Conservation (phyloP, 306 rosid genomes). For the Acacia crassicarpa region DNA sequence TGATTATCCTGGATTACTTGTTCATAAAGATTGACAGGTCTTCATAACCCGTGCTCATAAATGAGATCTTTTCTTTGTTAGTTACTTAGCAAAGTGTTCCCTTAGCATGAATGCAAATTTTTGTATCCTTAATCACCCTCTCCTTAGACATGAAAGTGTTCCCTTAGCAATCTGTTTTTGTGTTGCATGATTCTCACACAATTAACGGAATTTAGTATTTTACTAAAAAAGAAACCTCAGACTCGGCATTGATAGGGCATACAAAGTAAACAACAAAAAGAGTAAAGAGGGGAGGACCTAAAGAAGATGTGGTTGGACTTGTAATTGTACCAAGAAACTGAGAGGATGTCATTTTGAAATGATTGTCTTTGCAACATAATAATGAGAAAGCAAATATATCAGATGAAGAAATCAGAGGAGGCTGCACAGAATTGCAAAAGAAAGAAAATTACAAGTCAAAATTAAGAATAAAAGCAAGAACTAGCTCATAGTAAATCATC, state of each 20-base stretch:
- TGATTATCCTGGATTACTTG: too few relatives aligned
- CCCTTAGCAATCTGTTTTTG: too few relatives aligned
- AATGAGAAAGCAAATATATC: neutral
- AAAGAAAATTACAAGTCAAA: neutral
- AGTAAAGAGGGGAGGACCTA: neutral
- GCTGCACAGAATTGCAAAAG: neutral
- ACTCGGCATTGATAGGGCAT: neutral
- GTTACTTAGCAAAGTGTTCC: too few relatives aligned
- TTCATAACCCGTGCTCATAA: too few relatives aligned
- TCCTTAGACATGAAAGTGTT: too few relatives aligned
- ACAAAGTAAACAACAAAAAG: neutral
- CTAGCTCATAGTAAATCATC: constrained; percentile 9
- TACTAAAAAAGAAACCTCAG: neutral
- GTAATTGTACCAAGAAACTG: neutral
- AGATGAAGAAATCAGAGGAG: neutral
- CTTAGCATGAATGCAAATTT: too few relatives aligned
- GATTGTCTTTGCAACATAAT: neutral
- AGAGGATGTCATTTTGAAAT: neutral
- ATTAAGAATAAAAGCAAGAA: neutral
- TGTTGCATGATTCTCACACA: too few relatives aligned
- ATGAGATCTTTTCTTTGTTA: too few relatives aligned
- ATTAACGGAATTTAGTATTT: too few relatives aligned
- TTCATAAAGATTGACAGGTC: too few relatives aligned
- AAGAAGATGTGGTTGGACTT: neutral
- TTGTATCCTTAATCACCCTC: too few relatives aligned